phyloP scores from a whole-genome alignment of 1,284 basidiomycete species.

The Cerrena zonata region DNA sequence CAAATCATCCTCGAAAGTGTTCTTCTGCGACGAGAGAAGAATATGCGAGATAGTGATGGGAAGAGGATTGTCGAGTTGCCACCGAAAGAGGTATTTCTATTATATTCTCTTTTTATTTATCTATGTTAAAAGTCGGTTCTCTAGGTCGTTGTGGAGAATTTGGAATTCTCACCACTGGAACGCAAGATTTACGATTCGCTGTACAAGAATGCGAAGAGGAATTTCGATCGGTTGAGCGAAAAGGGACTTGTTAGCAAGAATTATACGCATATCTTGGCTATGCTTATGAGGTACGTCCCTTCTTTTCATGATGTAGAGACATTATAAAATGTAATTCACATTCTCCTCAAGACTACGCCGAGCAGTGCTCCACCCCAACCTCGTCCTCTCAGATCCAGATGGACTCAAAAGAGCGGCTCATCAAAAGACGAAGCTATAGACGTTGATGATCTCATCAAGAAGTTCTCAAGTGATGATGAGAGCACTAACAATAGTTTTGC shows the following conservation, averaged over 20 bases:
- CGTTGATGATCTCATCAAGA: conserved; percentile 11
- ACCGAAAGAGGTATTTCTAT: conserved; percentile 69
- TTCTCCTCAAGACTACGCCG: conserved; percentile 60
- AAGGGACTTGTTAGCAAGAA: conserved; percentile 78
- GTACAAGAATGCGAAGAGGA: conserved; percentile 59
- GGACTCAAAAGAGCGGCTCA: conserved; percentile 5
- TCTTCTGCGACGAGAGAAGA: conserved; percentile 90
- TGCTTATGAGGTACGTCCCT: conserved; percentile 73
- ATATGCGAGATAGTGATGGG: conserved; percentile 84
- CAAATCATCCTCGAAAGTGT: conserved; percentile 88
- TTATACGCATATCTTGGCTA: conserved; percentile 85
- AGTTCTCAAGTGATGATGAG: conserved; percentile 7
- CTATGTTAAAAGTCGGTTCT: no score
- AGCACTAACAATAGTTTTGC: conserved; percentile 49
- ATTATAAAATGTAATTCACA: conserved; percentile 11
- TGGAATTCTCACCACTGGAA: conserved; percentile 75
- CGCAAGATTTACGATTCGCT: conserved; percentile 78
- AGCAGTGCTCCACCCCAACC: conserved; percentile 78
- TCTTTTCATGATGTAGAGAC: neutral
- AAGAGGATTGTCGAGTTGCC: conserved; percentile 87
- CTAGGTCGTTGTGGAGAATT: conserved; percentile 58
- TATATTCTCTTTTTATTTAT: no score
- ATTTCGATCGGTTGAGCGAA: conserved; percentile 72
- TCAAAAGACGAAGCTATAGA: conserved; percentile 7
- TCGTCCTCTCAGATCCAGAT: conserved; percentile 48